phyloP scores from a whole-genome alignment of 371 early-diverging fungal genomes.

The Lichtheimia ornata region DNA sequence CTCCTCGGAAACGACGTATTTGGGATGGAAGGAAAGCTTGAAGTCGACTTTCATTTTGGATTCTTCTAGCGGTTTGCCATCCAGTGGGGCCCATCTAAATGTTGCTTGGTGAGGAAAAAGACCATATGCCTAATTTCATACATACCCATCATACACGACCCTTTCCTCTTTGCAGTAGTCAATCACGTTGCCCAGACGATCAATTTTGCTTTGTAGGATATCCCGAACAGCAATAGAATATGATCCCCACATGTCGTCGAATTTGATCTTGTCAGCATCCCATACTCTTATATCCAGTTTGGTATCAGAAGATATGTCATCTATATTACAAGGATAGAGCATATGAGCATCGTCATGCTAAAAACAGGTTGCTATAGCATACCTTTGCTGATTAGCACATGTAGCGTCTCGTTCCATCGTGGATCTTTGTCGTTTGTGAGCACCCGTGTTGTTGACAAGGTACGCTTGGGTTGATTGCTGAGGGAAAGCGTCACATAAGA shows the following conservation, averaged over 20 bases:
- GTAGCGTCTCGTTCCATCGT: conserved; percentile 41
- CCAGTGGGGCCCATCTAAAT: conserved; percentile 41
- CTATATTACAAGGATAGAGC: conserved; percentile 7
- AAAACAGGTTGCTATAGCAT: not conserved
- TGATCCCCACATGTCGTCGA: conserved; percentile 44
- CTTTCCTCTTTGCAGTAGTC: conserved; percentile 39
- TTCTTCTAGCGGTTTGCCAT: conserved; percentile 28
- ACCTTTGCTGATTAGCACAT: conserved; percentile 35
- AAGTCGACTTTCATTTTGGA: conserved; percentile 37
- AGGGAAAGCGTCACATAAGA: conserved; percentile 40
- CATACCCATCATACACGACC: conserved; percentile 39
- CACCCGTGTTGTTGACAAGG: conserved; percentile 36
- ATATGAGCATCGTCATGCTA: not conserved
- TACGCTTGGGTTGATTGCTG: conserved; percentile 39
- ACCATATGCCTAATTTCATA: not conserved
- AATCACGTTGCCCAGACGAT: conserved; percentile 34
- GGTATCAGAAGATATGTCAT: conserved; percentile 39
- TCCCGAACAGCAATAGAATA: conserved; percentile 34
- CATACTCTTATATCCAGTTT: conserved; percentile 44
- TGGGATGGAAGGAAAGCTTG: conserved; percentile 47
- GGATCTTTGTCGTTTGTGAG: conserved; percentile 46
- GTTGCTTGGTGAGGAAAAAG: not conserved
- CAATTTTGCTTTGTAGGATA: conserved; percentile 31
- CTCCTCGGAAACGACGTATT: conserved; percentile 30
- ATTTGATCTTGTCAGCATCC: conserved; percentile 51